Conservation (phyloP, 805 yeast species). For the Phaffomyces thermotolerans region DNA sequence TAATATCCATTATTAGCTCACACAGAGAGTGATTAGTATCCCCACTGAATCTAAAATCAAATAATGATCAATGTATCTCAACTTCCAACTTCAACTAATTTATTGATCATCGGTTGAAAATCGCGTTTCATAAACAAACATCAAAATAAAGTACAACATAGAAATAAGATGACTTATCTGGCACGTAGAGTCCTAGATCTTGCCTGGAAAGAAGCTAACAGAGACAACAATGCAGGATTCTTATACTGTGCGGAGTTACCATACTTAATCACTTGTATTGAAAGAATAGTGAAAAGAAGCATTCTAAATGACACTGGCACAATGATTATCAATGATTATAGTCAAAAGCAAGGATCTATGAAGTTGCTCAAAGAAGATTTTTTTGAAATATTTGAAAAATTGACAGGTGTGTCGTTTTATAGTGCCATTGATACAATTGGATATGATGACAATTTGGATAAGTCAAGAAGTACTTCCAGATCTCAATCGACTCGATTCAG, state of each 20-base stretch:
- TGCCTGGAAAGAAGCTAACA: constrained; percentile 21
- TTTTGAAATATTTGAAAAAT: constrained; percentile 23
- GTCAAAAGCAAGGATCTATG: constrained; percentile 23
- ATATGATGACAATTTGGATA: background rate
- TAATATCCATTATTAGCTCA: too few species aligned
- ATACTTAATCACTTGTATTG: constrained; percentile 17
- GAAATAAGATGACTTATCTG: background rate
- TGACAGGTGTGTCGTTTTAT: constrained; percentile 27
- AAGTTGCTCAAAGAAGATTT: constrained; percentile 28
- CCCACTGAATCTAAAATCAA: too few species aligned
- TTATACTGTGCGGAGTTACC: constrained; percentile 18
- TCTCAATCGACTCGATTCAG: background rate
- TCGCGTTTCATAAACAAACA: too few species aligned
- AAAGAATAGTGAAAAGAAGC: constrained; percentile 13
- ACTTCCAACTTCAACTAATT: too few species aligned
- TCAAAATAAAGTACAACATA: background rate
- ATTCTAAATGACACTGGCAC: constrained; percentile 24
- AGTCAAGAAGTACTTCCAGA: background rate
- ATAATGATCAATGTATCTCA: too few species aligned
- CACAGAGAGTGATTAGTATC: too few species aligned
- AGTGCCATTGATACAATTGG: constrained; percentile 20
- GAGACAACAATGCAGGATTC: constrained; percentile 9
- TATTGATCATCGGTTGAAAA: too few species aligned
- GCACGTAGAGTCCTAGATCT: constrained; percentile 9
- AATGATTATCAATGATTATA: constrained; percentile 23